Evolutionary conservation across 495 filamentous ascomycete genomes (phyloP), one percentile per base, ranked within the genome.

Genomic region (Penicillium coprophilum): DNA sequence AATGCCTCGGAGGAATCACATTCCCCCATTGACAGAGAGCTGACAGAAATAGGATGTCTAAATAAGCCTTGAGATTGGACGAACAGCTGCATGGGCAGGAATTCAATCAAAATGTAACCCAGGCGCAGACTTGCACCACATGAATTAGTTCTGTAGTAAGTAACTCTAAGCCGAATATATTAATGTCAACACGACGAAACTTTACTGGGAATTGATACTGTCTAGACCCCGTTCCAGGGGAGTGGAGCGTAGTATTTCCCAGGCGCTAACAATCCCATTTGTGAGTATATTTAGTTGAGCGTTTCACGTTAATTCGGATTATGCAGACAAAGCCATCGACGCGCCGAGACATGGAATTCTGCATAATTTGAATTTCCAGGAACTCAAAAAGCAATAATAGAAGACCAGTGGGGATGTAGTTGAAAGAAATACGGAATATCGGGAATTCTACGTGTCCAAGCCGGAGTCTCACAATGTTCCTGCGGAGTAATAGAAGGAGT

Each of bases 221-320:
- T 24, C 39, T 31, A 45, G 51, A 53, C 19, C 6, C 19, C 15
- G 20, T 45, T 21, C 15, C 20, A 34, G 13, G n/a, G 27, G 10
- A 13, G 40, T 11, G 30, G 28, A 34, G 30, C 20, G 51, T 54
- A 27, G 31, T 20, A 54, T 46, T 34, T 19, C 8, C 38, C 6
- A n/a, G 20, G 28, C 31, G 41, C 17, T 39, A 28, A 38, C n/a
- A 38, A 7, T 28, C 13, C 27, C 3, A 53, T 46, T 53, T 3
- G 41, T 20, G 2, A 10, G 11, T 54, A 54, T 46, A 46, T 54
- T 54, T 54, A 39, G 52, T 31, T 20, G 21, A 28, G 23, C 41
- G 52, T 46, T 54, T 46, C 41, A 54, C 10, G 23, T 39, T 39
- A 15, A 23, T 20, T 13, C 19, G 19, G 43, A 28, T 24, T 46